A percentile compares a stretch with the other conserved stretches of the same genome.
phyloP scores from a whole-genome alignment of 306 rosid species.

The Fagus crenata region DNA sequence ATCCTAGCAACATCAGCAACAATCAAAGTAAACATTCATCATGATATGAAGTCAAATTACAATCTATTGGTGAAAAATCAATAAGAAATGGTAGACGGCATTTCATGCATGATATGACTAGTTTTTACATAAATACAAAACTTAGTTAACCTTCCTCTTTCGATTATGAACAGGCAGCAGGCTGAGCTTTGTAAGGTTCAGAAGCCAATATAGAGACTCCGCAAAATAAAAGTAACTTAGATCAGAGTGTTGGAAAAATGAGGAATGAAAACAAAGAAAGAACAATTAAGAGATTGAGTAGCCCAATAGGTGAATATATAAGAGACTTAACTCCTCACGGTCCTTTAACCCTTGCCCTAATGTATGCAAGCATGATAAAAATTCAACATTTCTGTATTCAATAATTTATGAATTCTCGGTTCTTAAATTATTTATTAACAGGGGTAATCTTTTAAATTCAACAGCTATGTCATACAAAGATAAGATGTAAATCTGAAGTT shows the following conservation, averaged over 20 bases:
- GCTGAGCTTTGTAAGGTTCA: background rate
- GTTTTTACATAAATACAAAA: background rate
- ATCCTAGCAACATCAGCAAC: background rate
- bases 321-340: no score
- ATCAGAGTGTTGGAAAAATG: background rate
- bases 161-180: no score
- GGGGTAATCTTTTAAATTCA: background rate
- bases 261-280: no score
- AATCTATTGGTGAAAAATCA: background rate
- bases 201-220: background rate
- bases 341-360: background rate
- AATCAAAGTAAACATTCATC: background rate
- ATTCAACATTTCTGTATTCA: background rate
- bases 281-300: no score
- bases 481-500: background rate
- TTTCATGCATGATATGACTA: background rate
- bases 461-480: background rate
- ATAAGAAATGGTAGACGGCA: background rate
- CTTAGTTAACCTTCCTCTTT: background rate
- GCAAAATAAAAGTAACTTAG: background rate
- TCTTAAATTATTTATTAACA: background rate
- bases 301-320: no score
- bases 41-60: constrained; percentile 1
- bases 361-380: background rate
- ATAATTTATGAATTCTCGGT: background rate